phyloP scores from a whole-genome alignment of 768 basidiomycete species.

The Kondoa subrosea region DNA sequence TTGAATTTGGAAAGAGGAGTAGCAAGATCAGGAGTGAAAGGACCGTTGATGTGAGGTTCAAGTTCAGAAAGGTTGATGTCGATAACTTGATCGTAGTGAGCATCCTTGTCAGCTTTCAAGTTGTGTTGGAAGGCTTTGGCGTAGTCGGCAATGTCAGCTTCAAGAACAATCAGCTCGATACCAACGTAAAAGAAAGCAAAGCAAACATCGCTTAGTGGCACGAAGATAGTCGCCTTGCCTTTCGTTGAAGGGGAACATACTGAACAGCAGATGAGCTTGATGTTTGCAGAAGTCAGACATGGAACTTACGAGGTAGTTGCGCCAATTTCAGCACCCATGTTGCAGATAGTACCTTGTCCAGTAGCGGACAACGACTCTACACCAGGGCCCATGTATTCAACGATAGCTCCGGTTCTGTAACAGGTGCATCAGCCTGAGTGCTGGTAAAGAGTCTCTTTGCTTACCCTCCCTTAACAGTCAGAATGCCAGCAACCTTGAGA shows the following conservation, averaged over 20 bases:
- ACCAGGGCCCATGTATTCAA: slow-evolving; percentile 89
- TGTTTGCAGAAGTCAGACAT: background rate
- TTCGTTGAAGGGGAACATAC: slow-evolving; percentile 89
- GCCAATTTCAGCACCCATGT: slow-evolving; percentile 99
- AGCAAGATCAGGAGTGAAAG: slow-evolving; percentile 98
- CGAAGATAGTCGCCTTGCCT: slow-evolving; percentile 87
- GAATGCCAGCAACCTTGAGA: slow-evolving; percentile 90
- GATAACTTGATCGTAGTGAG: slow-evolving; percentile 84
- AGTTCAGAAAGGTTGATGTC: slow-evolving; percentile 93
- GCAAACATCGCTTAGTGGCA: slow-evolving; percentile 87
- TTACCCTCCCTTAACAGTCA: slow-evolving; percentile 97
- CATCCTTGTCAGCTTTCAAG: slow-evolving; percentile 65
- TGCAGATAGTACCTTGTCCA: slow-evolving; percentile 98
- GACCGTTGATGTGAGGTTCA: slow-evolving; percentile 98
- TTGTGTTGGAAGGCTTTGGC: slow-evolving; percentile 79
- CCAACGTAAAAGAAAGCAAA: no score
- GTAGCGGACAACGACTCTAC: slow-evolving; percentile 92
- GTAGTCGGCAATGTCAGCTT: slow-evolving; percentile 64
- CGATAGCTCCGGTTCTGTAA: slow-evolving; percentile 93
- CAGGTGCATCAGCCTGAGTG: no score
- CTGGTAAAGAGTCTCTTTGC: no score
- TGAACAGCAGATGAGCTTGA: slow-evolving; percentile 26
- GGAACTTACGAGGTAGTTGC: background rate
- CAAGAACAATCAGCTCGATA: no score
- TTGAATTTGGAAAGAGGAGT: slow-evolving; percentile 96